These are phyloP conservation scores for Sonneratia alba DNA, from an alignment of 345 rosid genomes.

Conservation along the genomic window DNA sequence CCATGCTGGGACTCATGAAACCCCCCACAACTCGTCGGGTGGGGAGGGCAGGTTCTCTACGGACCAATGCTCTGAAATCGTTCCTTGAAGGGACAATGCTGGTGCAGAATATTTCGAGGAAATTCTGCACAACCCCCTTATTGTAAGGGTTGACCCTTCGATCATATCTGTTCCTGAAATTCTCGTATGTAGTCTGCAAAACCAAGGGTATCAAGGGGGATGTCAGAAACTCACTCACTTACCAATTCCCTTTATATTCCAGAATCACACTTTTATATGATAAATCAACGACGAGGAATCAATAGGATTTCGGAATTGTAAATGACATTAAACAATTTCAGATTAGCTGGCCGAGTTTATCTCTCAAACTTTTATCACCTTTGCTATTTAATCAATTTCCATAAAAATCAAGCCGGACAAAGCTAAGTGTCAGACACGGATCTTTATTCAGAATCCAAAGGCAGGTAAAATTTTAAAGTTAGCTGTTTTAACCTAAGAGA, in stretches of 20 bases:
- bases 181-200: slow-evolving; percentile 89
- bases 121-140: slow-evolving; percentile 63
- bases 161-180: slow-evolving; percentile 87
- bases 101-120: slow-evolving; percentile 62
- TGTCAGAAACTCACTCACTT: not conserved
- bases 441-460: not conserved
- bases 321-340: not conserved
- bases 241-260: too few relatives aligned
- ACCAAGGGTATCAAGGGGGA: not conserved
- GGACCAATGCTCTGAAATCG: slow-evolving; percentile 61
- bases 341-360: not conserved
- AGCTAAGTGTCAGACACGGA: not conserved
- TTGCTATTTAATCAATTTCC: not conserved
- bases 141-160: slow-evolving; percentile 69
- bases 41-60: slow-evolving; percentile 59
- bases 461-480: not conserved
- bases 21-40: slow-evolving; percentile 56
- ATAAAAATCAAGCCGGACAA: not conserved
- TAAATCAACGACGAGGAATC: not conserved
- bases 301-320: not conserved
- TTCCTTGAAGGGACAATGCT: slow-evolving; percentile 67
- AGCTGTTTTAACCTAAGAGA: not conserved
- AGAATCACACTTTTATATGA: too few relatives aligned
- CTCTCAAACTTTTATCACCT: not conserved
- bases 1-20: slow-evolving; percentile 96